Percentiles rank a stretch among this genome's conserved stretches.
These are phyloP conservation scores for Didymella segeticola DNA, from an alignment of 2,329 filamentous ascomycete genomes.

Conservation along the genomic window DNA sequence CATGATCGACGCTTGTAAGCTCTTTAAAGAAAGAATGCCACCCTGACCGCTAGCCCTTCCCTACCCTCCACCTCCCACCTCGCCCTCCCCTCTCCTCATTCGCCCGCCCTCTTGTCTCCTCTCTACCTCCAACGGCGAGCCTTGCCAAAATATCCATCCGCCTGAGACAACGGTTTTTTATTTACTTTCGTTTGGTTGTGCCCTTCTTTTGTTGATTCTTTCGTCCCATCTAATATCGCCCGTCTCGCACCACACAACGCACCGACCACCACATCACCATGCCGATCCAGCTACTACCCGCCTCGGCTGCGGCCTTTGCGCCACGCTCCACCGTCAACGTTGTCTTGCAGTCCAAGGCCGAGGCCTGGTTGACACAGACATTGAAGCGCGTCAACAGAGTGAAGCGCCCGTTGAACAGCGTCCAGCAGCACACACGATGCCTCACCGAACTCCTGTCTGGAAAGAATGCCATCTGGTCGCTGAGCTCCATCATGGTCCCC, in stretches of 20 bases:
- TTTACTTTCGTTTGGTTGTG: slow-evolving; percentile 42
- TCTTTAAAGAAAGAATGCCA: slow-evolving; percentile 47
- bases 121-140: slow-evolving; percentile 42
- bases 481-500: slow-evolving; percentile 90
- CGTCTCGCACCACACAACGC: slow-evolving; percentile 32
- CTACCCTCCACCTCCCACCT: slow-evolving; percentile 52
- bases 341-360: slow-evolving; percentile 88
- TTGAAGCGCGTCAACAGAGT: slow-evolving; percentile 96
- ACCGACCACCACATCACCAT: slow-evolving; percentile 59
- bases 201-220: slow-evolving; percentile 40
- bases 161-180: slow-evolving; percentile 43
- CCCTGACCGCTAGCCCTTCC: slow-evolving; percentile 49
- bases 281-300: slow-evolving; percentile 92
- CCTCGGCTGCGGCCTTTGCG: slow-evolving; percentile 95
- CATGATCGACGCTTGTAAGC: slow-evolving; percentile 42
- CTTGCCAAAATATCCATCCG: slow-evolving; percentile 45
- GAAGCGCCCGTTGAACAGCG: slow-evolving; percentile 96
- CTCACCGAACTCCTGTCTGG: slow-evolving; percentile 93
- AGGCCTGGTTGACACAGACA: slow-evolving; percentile 95
- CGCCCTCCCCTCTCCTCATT: slow-evolving; percentile 52
- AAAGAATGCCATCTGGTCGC: slow-evolving; percentile 88
- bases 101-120: slow-evolving; percentile 48
- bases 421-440: slow-evolving; percentile 93
- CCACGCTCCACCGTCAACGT: slow-evolving; percentile 93
- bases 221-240: slow-evolving; percentile 48